Evolutionary conservation across 805 yeast species (phyloP), one percentile per base, ranked within the genome.

Genomic region (Spathaspora boniae): DNA sequence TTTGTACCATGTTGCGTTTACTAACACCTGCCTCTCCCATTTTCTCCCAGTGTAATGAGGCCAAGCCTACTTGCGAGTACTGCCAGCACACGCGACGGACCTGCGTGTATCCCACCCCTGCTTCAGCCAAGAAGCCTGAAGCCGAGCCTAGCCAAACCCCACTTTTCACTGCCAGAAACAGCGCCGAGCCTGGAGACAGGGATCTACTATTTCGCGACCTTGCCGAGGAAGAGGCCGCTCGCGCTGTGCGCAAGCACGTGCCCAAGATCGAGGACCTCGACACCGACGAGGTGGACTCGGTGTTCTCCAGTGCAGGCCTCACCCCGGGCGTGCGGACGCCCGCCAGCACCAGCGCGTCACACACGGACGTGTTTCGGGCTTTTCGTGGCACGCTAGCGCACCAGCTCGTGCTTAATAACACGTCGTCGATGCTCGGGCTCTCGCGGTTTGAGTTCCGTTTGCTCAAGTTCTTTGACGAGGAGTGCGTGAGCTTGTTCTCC

Each of bases 51-150:
- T 61, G 67, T 33, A 44, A 56, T 33, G 66, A 59, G 31, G 50
- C 40, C 8, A 48, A 44, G 36, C 67, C 67, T 3, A 22, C 33
- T 7, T 61, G 67, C 41, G 66, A 61, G 27, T 61, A 61, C 40
- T 61, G 67, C 25, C 24, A 24, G 3, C 57, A 58, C 36, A 56
- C 63, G 3, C 41, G 44, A 12, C 39, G 62, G 3, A 32, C 34
- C 3, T 60, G 65, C 33, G 34, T 39, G 3, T 60, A 60, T 32
- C 54, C 51, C 6, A 15, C 11, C 6, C 18, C 40, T 14, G 19
- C 27, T 33, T 30, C 28, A 5, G 28, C 18, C 9, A 34, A 34
- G 16, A 34, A 34, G 15, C 3, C 12, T 8, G 11, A 3, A 34
- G 24, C 12, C 23, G 9, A 21, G 11, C 9, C 14, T 8, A 26